Evolutionary conservation across 2,329 filamentous ascomycete species (phyloP).

Genomic region (Cordyceps militaris): DNA sequence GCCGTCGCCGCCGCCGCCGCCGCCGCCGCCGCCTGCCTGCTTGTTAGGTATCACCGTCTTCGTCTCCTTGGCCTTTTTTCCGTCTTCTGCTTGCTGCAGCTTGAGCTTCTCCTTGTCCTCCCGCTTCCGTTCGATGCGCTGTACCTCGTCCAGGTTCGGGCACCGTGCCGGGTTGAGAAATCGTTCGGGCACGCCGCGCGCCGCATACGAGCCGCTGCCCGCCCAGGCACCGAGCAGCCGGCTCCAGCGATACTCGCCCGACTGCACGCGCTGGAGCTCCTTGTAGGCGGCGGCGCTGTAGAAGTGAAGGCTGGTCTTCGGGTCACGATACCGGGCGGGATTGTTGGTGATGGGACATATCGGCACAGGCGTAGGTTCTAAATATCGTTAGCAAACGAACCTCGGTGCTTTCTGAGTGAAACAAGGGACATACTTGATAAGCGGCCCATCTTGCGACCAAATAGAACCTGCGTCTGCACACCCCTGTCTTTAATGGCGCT

Average conservation of each 20-base stretch:
- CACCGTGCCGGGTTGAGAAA: conserved; percentile 46
- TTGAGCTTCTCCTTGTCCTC: conserved; percentile 16
- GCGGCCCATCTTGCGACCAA: conserved; percentile 51
- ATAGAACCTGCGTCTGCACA: conserved; percentile 52
- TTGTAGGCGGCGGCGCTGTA: conserved; percentile 72
- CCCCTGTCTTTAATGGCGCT: conserved; percentile 48
- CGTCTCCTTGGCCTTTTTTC: conserved; percentile 16
- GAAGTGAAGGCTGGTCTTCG: conserved; percentile 75
- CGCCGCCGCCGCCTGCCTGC: not conserved
- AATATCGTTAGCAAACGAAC: not conserved
- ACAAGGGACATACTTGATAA: conserved; percentile 41
- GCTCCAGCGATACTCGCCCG: conserved; percentile 77
- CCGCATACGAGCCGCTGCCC: conserved; percentile 57
- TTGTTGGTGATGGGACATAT: conserved; percentile 79
- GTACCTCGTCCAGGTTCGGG: conserved; percentile 16
- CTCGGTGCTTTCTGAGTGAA: no score
- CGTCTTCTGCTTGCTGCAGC: conserved; percentile 9
- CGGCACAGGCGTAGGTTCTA: conserved; percentile 44
- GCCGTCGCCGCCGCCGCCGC: not conserved
- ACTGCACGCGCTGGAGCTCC: conserved; percentile 67
- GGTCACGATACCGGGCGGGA: conserved; percentile 77
- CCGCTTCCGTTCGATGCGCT: conserved; percentile 18
- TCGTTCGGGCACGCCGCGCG: conserved; percentile 70
- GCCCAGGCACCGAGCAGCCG: conserved; percentile 75
- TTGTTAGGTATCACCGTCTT: not conserved